These are phyloP conservation scores for Penicillium odoratum DNA, from an alignment of 495 filamentous ascomycete genomes.

Conservation along the genomic window DNA sequence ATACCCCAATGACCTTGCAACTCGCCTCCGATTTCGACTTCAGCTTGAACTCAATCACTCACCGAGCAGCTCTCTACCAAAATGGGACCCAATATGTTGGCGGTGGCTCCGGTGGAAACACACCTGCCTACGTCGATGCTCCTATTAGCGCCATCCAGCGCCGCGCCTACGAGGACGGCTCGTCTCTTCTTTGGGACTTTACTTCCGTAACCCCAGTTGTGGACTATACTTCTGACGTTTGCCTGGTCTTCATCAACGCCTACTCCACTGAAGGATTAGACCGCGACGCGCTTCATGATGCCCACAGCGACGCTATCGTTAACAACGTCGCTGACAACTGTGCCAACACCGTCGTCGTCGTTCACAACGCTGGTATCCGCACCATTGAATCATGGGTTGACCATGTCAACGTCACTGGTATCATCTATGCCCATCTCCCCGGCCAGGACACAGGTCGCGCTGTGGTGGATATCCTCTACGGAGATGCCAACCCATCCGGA, in stretches of 20 bases:
- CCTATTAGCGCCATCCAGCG: constrained; percentile 55
- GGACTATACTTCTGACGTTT: constrained; percentile 40
- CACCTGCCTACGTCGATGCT: constrained; percentile 42
- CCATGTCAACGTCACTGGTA: constrained; percentile 61
- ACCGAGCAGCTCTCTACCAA: constrained; percentile 3
- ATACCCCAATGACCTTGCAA: constrained; percentile 7
- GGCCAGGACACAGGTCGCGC: constrained; percentile 74
- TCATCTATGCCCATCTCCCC: constrained; percentile 70
- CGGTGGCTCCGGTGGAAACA: constrained; percentile 24
- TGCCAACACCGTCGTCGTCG: constrained; percentile 53
- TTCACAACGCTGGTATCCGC: constrained; percentile 40
- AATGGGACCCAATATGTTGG: constrained; percentile 60
- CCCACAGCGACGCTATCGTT: constrained; percentile 54
- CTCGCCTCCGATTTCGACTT: constrained; percentile 21
- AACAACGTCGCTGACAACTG: constrained; percentile 56
- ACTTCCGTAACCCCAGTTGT: constrained; percentile 25
- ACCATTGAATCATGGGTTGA: constrained; percentile 39
- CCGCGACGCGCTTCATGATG: constrained; percentile 22
- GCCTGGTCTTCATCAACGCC: constrained; percentile 63
- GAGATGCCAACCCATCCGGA: constrained; percentile 68
- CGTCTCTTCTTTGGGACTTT: constrained; percentile 49
- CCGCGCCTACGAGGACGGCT: constrained; percentile 44
- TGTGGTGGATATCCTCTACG: constrained; percentile 68
- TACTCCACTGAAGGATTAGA: constrained; percentile 57
- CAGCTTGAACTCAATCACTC: constrained; percentile 38